phyloP scores from a whole-genome alignment of 2,329 filamentous ascomycete genomes.

The Colletotrichum sansevieriae region DNA sequence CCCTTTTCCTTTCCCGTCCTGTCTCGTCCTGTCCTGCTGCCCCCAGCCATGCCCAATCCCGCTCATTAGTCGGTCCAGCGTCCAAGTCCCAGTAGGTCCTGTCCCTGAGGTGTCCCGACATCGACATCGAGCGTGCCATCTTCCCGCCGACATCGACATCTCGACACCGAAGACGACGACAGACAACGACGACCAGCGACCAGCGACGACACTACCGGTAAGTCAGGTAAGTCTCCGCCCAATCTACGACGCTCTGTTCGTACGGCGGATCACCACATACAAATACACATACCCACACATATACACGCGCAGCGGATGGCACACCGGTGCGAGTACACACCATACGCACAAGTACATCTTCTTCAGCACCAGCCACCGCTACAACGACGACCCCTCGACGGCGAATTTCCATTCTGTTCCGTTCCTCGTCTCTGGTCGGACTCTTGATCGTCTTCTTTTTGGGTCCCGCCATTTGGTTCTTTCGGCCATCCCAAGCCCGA shows the following conservation, averaged over 20 bases:
- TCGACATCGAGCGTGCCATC: conserved; percentile 17
- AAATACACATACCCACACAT: not conserved
- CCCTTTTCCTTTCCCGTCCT: conserved; percentile 35
- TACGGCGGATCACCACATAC: conserved; percentile 1
- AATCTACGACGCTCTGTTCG: not conserved
- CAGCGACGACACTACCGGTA: conserved; percentile 22
- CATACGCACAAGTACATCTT: not conserved
- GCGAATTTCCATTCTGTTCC: conserved; percentile 22
- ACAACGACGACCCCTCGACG: conserved; percentile 16
- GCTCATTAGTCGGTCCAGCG: conserved; percentile 31
- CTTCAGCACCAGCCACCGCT: conserved; percentile 14
- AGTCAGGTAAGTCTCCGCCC: conserved; percentile 22
- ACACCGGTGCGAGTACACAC: too few species aligned
- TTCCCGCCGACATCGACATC: conserved; percentile 36
- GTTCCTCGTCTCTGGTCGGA: not conserved
- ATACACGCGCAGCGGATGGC: not conserved
- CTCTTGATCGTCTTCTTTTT: not conserved
- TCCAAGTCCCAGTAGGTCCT: conserved; percentile 25
- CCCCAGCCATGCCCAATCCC: conserved; percentile 40
- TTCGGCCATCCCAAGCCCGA: conserved; percentile 7
- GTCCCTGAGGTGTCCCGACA: conserved; percentile 31
- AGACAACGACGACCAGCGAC: conserved; percentile 27
- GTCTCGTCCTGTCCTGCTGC: conserved; percentile 20
- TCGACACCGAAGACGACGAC: conserved; percentile 40
- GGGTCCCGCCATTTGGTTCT: not conserved